These are phyloP conservation scores for Ophiorrhiza pumila DNA, from an alignment of 257 asterid species.

Conservation along the genomic window DNA sequence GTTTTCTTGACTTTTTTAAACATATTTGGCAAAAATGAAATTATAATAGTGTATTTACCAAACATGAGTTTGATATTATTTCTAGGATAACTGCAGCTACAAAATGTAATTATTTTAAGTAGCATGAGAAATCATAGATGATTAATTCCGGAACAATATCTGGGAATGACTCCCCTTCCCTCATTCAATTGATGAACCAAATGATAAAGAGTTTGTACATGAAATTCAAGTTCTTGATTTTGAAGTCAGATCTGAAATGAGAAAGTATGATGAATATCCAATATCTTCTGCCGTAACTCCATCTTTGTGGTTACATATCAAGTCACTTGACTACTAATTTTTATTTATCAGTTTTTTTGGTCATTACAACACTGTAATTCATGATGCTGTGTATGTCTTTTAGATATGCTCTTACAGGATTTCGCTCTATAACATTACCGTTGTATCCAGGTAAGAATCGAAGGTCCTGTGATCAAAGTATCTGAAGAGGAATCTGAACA, in stretches of 20 bases:
- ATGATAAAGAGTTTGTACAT: no score
- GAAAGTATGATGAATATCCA: not conserved
- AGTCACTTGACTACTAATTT: not conserved
- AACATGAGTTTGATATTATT: not conserved
- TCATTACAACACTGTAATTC: not conserved
- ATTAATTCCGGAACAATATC: not conserved
- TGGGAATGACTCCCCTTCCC: not conserved
- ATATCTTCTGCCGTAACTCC: not conserved
- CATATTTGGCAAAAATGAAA: no score
- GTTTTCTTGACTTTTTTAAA: no score
- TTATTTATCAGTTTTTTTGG: not conserved
- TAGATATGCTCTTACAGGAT: not conserved
- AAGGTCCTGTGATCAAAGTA: constrained; percentile 48
- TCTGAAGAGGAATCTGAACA: constrained; percentile 48
- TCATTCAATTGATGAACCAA: no score
- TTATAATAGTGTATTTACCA: not conserved
- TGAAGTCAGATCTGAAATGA: not conserved
- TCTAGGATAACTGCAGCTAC: not conserved
- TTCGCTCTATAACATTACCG: not conserved
- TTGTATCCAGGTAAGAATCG: constrained; percentile 44
- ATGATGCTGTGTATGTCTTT: not conserved
- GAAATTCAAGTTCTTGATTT: not conserved
- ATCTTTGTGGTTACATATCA: not conserved
- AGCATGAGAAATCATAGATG: not conserved
- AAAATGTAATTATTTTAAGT: no score